phyloP scores from a whole-genome alignment of 495 filamentous ascomycete genomes.

The Penicillium egyptiacum region DNA sequence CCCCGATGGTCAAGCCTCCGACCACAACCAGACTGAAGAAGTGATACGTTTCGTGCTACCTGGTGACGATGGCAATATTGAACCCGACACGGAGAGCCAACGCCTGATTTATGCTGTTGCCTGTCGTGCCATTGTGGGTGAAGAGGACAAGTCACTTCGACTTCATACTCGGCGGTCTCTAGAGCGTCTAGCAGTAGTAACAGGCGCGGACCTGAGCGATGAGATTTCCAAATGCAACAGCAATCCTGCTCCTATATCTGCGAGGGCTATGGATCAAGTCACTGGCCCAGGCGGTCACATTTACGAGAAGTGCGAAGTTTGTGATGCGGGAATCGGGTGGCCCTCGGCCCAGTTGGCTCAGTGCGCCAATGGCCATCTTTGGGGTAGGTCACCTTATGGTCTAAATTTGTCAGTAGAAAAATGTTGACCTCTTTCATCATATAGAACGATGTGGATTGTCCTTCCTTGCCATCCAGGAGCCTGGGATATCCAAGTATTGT shows the following conservation, averaged over 20 bases:
- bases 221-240: slow-evolving; percentile 34
- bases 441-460: slow-evolving; percentile 57
- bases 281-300: slow-evolving; percentile 25
- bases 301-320: slow-evolving; percentile 52
- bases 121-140: slow-evolving; percentile 39
- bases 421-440: slow-evolving; percentile 2
- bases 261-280: slow-evolving; percentile 30
- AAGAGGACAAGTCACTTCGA: slow-evolving; percentile 25
- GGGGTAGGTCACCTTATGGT: slow-evolving; percentile 32
- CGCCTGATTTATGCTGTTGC: slow-evolving; percentile 41
- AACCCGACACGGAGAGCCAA: slow-evolving; percentile 19
- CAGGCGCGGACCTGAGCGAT: slow-evolving; percentile 33
- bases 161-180: slow-evolving; percentile 31
- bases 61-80: slow-evolving; percentile 12
- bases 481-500: slow-evolving; percentile 56
- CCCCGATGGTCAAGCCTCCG: not conserved
- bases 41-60: slow-evolving; percentile 36
- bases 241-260: slow-evolving; percentile 14
- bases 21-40: slow-evolving; percentile 26
- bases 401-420: not conserved
- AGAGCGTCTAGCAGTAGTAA: slow-evolving; percentile 27
- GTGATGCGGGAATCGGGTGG: slow-evolving; percentile 43
- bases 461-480: slow-evolving; percentile 55
- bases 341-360: slow-evolving; percentile 38
- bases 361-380: slow-evolving; percentile 52